These are phyloP conservation scores for Nigrospora osmanthi DNA, from an alignment of 2,329 filamentous ascomycete genomes.

Conservation along the genomic window DNA sequence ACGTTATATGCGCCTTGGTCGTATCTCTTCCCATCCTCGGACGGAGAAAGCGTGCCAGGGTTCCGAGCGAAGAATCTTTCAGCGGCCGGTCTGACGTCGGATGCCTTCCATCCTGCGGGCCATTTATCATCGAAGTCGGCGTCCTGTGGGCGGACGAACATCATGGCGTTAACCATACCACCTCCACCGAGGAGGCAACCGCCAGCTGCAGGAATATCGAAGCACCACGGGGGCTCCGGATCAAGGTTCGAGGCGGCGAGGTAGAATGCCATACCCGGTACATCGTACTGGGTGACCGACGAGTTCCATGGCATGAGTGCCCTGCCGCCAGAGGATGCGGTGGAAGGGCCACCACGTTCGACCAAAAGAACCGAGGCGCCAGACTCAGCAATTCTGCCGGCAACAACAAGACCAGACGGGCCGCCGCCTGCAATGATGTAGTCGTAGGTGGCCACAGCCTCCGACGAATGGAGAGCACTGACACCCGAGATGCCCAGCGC, in stretches of 20 bases:
- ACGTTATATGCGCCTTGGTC: slow-evolving; percentile 56
- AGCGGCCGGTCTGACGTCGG: slow-evolving; percentile 51
- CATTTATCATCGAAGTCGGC: slow-evolving; percentile 65
- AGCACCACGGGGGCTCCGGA: slow-evolving; percentile 30
- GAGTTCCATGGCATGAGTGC: slow-evolving; percentile 47
- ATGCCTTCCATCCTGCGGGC: slow-evolving; percentile 60
- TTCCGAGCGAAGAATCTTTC: slow-evolving; percentile 57
- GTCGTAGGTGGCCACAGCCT: slow-evolving; percentile 34
- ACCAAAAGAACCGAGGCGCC: slow-evolving; percentile 58
- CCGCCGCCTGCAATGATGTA: slow-evolving; percentile 56
- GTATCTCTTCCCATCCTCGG: slow-evolving; percentile 57
- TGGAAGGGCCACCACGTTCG: slow-evolving; percentile 52
- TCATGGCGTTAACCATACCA: slow-evolving; percentile 57
- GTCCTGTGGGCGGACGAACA: slow-evolving; percentile 54
- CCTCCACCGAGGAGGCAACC: slow-evolving; percentile 65
- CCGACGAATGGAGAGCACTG: too few relatives aligned
- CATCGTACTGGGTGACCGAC: slow-evolving; percentile 61
- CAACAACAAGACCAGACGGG: slow-evolving; percentile 50
- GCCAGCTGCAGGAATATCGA: slow-evolving; percentile 63
- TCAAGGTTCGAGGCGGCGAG: slow-evolving; percentile 46
- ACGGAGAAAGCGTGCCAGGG: slow-evolving; percentile 58
- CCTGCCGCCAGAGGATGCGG: slow-evolving; percentile 54
- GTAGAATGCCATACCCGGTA: slow-evolving; percentile 53
- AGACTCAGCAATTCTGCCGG: slow-evolving; percentile 54
- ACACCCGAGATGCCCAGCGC: too few relatives aligned